phyloP scores from a whole-genome alignment of 148 eudicot genomes.

The Amaranthus hypochondriacus region DNA sequence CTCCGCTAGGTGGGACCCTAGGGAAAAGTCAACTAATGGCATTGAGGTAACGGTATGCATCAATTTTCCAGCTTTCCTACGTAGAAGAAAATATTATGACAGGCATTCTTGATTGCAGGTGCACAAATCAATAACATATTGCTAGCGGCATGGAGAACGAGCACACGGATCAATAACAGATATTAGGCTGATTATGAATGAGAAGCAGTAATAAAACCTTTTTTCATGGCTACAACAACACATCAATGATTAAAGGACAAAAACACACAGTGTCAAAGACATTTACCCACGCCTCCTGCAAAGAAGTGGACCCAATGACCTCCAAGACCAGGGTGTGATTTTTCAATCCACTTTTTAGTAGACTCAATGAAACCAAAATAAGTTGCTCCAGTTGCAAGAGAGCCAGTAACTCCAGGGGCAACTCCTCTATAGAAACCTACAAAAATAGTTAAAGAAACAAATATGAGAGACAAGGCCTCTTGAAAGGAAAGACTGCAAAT shows the following conservation, averaged over 20 bases:
- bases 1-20: too few relatives aligned
- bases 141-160: background rate
- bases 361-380: slow-evolving; percentile 96
- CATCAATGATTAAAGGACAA: slow-evolving; percentile 3
- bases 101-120: background rate
- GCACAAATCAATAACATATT: background rate
- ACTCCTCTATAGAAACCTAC: slow-evolving; percentile 90
- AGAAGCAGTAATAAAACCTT: background rate
- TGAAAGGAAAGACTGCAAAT: background rate
- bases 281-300: slow-evolving; percentile 79
- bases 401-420: slow-evolving; percentile 80
- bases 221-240: background rate
- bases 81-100: too few relatives aligned
- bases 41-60: too few relatives aligned
- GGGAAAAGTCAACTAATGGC: too few relatives aligned
- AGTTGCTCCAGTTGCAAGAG: slow-evolving; percentile 91
- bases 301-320: slow-evolving; percentile 91
- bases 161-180: too few relatives aligned
- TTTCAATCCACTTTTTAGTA: slow-evolving; percentile 82
- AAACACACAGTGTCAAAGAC: slow-evolving; percentile 7
- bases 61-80: background rate
- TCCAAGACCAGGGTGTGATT: slow-evolving; percentile 64
- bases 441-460: slow-evolving; percentile 10
- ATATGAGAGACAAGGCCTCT: slow-evolving; percentile 5
- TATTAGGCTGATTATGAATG: too few relatives aligned